These are phyloP conservation scores for Fusarium bulbicola DNA, from an alignment of 2,329 filamentous ascomycete species.

Conservation along the genomic window DNA sequence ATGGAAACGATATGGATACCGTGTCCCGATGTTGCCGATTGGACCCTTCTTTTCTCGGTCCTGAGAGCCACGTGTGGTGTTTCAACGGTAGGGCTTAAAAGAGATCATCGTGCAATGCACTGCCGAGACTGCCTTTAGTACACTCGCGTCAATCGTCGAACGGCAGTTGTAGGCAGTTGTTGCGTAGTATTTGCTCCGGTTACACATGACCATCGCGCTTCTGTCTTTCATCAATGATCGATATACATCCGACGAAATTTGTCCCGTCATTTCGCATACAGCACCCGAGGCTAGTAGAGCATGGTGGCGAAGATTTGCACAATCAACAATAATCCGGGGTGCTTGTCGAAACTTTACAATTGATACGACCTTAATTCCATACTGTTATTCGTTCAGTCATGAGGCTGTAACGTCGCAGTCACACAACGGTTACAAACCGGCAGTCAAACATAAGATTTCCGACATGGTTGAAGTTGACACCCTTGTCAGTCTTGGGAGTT, in stretches of 20 bases:
- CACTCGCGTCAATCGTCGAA: not conserved
- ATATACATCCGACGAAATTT: not conserved
- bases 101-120: not conserved
- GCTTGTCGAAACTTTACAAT: not conserved
- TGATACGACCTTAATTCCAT: not conserved
- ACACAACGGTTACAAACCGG: conserved; percentile 3
- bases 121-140: not conserved
- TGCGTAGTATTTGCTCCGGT: not conserved
- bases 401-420: not conserved
- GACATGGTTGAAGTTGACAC: conserved; percentile 2
- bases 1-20: not conserved
- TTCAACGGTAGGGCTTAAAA: conserved; percentile 15
- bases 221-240: not conserved
- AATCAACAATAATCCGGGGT: not conserved
- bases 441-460: conserved; percentile 13
- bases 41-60: not conserved
- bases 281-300: not conserved
- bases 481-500: not conserved
- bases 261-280: not conserved
- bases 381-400: not conserved
- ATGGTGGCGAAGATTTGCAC: not conserved
- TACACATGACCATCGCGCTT: not conserved
- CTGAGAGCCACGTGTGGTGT: conserved; percentile 1
- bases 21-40: conserved; percentile 10
- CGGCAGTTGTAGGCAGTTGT: conserved; percentile 4